Evolutionary conservation across 108 stramenopile species (phyloP), one percentile per base, ranked within the genome.

Genomic region (Conticribra weissflogii): DNA sequence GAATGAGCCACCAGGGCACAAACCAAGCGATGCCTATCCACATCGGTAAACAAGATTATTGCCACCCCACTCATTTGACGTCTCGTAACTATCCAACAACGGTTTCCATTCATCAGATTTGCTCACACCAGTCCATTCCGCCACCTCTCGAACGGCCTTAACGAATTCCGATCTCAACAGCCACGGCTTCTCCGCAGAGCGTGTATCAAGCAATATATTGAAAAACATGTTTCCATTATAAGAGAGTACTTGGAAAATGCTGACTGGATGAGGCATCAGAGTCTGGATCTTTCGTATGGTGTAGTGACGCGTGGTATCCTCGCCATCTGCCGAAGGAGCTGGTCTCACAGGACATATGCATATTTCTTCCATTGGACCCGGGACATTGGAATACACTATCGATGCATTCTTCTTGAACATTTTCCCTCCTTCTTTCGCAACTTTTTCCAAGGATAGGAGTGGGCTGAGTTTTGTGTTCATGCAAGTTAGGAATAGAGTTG

Each of bases 221-320:
- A 59, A 68, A 58, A 58, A 68, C 44, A 58, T 18, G 16, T 57
- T 59, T 9, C 31, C 57, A 59, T 68, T 28, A 41, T 68, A 68
- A 0, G 55, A 57, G 0, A 58, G 7, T 3, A 58, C 21, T 41
- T 68, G 27, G 0, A 68, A 16, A 24, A 68, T 58, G 0, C 55
- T 58, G 1, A 59, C 19, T n/a, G 66, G 66, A 59, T 68, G 66
- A 32, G 66, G 66, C 55, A 68, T 68, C 7, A 59, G 19, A 5
- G 33, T 68, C 59, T 68, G 66, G n/a, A 68, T 57, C 57, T 59
- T 59, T 16, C 21, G 58, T 3, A 68, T 58, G 19, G 34, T 27
- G 18, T 59, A 59, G 0, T 8, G 31, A 54, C 53, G 4, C 2
- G 56, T 66, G 21, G 44, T 45, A 14, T 45, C 15, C 19, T 17